Conservation (phyloP, 805 yeast genomes). For the Wickerhamomyces sydowiorum region DNA sequence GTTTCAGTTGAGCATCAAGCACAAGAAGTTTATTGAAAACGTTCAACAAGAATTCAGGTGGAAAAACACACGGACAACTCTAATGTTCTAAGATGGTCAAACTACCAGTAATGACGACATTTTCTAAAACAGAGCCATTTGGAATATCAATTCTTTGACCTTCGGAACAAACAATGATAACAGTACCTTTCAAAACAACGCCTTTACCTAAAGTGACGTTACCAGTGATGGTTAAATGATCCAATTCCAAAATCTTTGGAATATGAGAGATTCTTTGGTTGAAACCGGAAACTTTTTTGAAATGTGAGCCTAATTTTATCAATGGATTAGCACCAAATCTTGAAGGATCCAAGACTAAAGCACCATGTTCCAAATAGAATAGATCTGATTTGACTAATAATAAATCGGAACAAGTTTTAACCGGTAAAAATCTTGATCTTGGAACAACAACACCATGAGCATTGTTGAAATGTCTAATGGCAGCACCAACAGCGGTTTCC, state of each 20-base stretch:
- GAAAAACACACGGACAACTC: background rate
- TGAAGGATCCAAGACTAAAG: conserved; percentile 73
- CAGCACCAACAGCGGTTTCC: conserved; percentile 99
- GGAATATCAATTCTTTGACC: conserved; percentile 97
- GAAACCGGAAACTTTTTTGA: conserved; percentile 91
- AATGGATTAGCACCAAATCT: conserved; percentile 91
- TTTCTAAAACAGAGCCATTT: conserved; percentile 90
- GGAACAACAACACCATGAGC: conserved; percentile 99
- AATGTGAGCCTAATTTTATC: conserved; percentile 93
- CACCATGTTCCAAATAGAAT: conserved; percentile 87
- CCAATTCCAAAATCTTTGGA: conserved; percentile 94
- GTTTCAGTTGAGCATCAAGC: no score
- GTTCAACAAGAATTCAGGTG: no score
- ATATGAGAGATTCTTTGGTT: conserved; percentile 87
- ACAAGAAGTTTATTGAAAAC: no score
- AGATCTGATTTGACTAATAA: conserved; percentile 92
- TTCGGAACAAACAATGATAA: conserved; percentile 94
- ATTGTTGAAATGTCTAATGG: conserved; percentile 89
- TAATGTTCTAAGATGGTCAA: conserved; percentile 90
- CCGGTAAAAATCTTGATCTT: conserved; percentile 96
- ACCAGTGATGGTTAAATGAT: conserved; percentile 96
- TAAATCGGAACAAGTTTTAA: conserved; percentile 94
- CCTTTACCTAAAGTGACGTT: conserved; percentile 87
- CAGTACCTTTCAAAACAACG: conserved; percentile 93
- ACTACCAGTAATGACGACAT: conserved; percentile 96